Percentiles rank a stretch among this genome's conserved stretches.
These are phyloP conservation scores for Claviceps arundinis DNA, from an alignment of 2,329 filamentous ascomycete genomes.

Conservation along the genomic window DNA sequence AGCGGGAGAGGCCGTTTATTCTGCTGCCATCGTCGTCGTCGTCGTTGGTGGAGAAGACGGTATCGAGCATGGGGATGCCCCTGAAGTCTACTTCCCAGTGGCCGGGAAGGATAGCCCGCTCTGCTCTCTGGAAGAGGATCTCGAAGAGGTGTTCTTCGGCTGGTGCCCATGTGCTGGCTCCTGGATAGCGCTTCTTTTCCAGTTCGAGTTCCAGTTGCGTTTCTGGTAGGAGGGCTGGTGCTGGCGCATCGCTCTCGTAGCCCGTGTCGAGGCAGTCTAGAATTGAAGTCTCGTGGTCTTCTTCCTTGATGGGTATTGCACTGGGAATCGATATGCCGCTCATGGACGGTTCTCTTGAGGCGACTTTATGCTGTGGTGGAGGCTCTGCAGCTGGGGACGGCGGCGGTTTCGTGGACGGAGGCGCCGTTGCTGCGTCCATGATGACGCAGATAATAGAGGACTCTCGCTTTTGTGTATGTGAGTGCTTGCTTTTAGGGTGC, in stretches of 20 bases:
- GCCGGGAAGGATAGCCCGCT: constrained; percentile 25
- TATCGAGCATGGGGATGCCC: constrained; percentile 24
- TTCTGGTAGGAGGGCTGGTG: background rate
- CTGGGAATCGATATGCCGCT: background rate
- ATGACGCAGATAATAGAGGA: background rate
- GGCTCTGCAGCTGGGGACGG: background rate
- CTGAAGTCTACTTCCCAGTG: constrained; percentile 29
- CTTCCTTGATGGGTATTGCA: constrained; percentile 1
- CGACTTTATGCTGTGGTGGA: background rate
- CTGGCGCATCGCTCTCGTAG: constrained; percentile 4
- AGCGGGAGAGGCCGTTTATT: constrained; percentile 14
- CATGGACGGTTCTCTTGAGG: background rate
- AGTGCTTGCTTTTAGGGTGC: background rate
- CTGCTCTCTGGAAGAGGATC: constrained; percentile 27
- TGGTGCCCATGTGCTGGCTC: constrained; percentile 35
- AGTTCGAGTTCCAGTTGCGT: constrained; percentile 24
- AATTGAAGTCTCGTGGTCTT: constrained; percentile 1
- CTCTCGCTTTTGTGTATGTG: background rate
- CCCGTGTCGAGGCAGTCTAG: constrained; percentile 5
- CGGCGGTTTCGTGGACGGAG: background rate
- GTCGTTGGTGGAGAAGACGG: constrained; percentile 20
- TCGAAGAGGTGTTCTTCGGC: constrained; percentile 34
- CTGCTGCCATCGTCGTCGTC: background rate
- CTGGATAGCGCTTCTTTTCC: constrained; percentile 28
- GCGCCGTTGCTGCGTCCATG: background rate